A percentile compares a stretch with the other conserved stretches of the same genome.
Evolutionary conservation across 2,329 filamentous ascomycete genomes (phyloP).

Genomic region (Fusarium sacchari): DNA sequence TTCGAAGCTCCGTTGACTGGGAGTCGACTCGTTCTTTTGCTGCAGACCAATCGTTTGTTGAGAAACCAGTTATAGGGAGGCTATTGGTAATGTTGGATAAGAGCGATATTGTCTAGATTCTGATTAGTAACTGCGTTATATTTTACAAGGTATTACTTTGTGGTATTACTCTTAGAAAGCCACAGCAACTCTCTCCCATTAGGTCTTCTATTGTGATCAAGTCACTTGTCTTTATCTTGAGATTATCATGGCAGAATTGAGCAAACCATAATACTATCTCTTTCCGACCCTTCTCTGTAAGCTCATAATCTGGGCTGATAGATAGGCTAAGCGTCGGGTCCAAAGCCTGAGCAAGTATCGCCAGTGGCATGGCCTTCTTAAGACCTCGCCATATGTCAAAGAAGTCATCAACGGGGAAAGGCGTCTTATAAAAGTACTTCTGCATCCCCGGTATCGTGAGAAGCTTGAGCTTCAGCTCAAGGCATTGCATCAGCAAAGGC

Average conservation of each 20-base stretch:
- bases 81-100: too few relatives aligned
- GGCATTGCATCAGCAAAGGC: background rate
- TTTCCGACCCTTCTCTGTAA: too few relatives aligned
- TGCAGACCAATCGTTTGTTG: background rate
- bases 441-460: background rate
- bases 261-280: background rate
- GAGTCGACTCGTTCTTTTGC: background rate
- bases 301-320: background rate
- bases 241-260: background rate
- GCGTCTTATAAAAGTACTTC: background rate
- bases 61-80: too few relatives aligned
- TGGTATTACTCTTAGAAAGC: background rate
- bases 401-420: background rate
- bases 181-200: too few relatives aligned
- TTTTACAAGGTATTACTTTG: fast-evolving
- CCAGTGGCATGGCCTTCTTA: background rate
- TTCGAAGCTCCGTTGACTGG: background rate
- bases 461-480: background rate
- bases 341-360: background rate
- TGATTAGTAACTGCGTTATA: too few relatives aligned
- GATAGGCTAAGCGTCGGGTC: background rate
- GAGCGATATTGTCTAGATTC: too few relatives aligned
- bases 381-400: background rate
- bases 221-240: background rate
- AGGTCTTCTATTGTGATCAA: background rate